Evolutionary conservation across 441 rosid species (phyloP).

Genomic region (Arabidopsis hybrid): DNA sequence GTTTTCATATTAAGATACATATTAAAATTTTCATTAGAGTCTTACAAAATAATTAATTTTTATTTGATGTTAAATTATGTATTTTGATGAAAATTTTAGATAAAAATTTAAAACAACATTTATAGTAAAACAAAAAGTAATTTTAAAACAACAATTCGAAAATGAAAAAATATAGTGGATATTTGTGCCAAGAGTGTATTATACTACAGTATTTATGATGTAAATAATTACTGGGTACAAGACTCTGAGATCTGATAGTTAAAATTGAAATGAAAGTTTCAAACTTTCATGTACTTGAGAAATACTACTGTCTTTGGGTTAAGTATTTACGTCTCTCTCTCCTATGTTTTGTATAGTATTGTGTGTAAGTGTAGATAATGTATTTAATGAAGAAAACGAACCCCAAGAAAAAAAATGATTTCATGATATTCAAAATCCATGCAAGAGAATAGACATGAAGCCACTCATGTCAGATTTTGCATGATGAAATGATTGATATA

Average conservation of each 20-base stretch:
- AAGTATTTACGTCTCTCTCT: slow-evolving; percentile 31
- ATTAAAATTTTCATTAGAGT: neutral
- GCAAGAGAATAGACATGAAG: slow-evolving; percentile 36
- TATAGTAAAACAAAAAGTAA: neutral
- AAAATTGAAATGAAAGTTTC: slow-evolving; percentile 33
- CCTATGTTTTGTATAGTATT: slow-evolving; percentile 23
- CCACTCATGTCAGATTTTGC: slow-evolving; percentile 40
- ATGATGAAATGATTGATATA: slow-evolving; percentile 40
- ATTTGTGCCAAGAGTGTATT: neutral
- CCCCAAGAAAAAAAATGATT: slow-evolving; percentile 35
- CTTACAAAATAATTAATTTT: neutral
- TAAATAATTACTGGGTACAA: neutral
- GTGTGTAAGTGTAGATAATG: slow-evolving; percentile 8
- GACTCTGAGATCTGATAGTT: slow-evolving; percentile 1
- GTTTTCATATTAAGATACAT: neutral
- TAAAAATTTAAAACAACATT: neutral
- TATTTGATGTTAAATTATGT: neutral
- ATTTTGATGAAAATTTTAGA: neutral
- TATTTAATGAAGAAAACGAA: slow-evolving; percentile 27
- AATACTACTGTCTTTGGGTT: slow-evolving; percentile 33
- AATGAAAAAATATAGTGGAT: neutral
- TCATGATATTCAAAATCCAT: slow-evolving; percentile 32
- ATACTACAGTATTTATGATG: neutral
- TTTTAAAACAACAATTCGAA: neutral
- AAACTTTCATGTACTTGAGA: slow-evolving; percentile 41